Conservation (phyloP, 176 grass and related monocot species). For the Calamus simplicifolius region DNA sequence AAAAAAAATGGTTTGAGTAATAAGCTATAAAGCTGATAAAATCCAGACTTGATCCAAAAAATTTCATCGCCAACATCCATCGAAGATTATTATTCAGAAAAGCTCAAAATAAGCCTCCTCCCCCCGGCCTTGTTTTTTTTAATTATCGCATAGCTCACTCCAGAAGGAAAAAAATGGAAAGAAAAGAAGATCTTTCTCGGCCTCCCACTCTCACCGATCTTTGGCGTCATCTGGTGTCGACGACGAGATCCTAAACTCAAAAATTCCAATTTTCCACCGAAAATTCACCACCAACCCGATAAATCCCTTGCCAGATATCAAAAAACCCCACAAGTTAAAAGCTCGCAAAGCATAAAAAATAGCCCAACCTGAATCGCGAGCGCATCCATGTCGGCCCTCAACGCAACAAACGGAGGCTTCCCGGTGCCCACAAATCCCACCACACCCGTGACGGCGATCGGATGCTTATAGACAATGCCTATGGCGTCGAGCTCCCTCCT, state of each 20-base stretch:
- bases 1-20: no score
- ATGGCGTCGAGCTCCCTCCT: conserved; percentile 48
- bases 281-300: no score
- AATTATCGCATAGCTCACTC: neutral
- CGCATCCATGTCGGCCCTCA: conserved; percentile 91
- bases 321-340: no score
- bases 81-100: no score
- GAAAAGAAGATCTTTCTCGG: neutral
- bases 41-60: no score
- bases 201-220: no score
- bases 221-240: no score
- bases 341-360: neutral
- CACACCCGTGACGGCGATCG: conserved; percentile 80
- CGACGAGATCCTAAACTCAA: no score
- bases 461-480: conserved; percentile 62
- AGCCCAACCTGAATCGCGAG: conserved; percentile 65
- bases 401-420: conserved; percentile 64
- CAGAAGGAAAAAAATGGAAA: neutral
- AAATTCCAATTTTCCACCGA: no score
- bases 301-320: no score
- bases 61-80: no score
- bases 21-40: no score
- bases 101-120: neutral
- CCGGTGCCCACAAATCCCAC: conserved; percentile 64
- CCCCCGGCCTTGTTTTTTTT: neutral